Conservation (phyloP, 2,329 filamentous ascomycete genomes). For the Colletotrichum eremochloae region DNA sequence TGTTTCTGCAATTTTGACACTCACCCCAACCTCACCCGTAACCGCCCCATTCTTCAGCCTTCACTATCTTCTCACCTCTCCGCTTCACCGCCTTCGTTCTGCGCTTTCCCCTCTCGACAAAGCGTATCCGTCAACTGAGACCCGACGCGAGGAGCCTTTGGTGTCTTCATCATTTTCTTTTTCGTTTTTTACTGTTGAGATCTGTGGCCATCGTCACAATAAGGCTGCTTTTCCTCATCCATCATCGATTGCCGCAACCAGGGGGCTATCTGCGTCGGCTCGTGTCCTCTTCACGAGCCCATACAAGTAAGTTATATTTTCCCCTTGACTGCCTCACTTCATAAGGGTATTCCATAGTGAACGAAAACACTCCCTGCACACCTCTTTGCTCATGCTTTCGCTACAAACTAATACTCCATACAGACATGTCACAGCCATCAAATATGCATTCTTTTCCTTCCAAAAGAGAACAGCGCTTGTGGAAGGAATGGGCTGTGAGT, state of each 20-base stretch:
- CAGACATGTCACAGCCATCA: background rate
- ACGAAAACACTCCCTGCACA: background rate
- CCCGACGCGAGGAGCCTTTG: no score
- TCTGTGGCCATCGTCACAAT: background rate
- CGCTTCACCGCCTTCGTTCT: background rate
- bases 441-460: rapidly evolving
- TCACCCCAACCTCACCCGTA: background rate
- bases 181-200: background rate
- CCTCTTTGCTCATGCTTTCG: background rate
- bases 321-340: background rate
- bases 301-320: background rate
- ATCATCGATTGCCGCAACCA: background rate
- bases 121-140: no score
- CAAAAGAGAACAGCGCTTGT: background rate
- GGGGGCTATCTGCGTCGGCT: background rate
- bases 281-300: no score
- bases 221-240: background rate
- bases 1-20: background rate
- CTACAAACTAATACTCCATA: background rate
- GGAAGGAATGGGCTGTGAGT: background rate
- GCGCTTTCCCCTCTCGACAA: background rate
- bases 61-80: background rate
- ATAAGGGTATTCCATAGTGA: background rate
- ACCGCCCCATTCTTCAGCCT: background rate
- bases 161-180: background rate